Base-by-base conservation (phyloP, 768 basidiomycete genomes). In the Lyophyllum atratum region DNA sequence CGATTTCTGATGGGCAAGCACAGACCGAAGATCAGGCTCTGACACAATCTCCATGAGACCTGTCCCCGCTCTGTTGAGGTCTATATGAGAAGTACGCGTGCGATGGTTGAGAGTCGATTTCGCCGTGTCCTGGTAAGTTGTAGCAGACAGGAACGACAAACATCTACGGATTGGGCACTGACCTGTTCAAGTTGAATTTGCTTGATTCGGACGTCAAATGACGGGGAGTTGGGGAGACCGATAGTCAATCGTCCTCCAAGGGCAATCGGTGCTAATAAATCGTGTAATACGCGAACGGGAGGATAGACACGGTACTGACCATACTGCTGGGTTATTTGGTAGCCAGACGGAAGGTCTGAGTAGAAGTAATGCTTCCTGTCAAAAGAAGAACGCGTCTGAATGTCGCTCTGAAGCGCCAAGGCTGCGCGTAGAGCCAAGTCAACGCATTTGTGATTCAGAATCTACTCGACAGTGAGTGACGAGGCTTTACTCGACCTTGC, bases 301-400 rank as follows among this genome's bases (percentile, higher is more conserved):
- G 37, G 55, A 57, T 37, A 17, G 29, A 45, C 19, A 50, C 10
- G 47, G 50, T 54, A 67, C 64, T 61, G 58, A 93, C 93, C 84
- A 71, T 98, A 97, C 60, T 93, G 90, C 68, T 98, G 95, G 0
- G 95, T 99, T 59, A 99, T 96, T 73, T 99, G 97, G 72, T 95
- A 98, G 0, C 96, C 96, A 4, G 89, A 80, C 0, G 97, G 95
- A 33, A 97, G 80, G 71, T 98, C 97, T 4, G 92, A 83, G 67
- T 99, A 98, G 71, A 98, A 98, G 70, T 99, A 99, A 70, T 98
- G 97, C 69, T 99, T 99, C 62, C 97, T 80, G 72, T 98, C 97
- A 64, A 98, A 98, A 0, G 91, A 81, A 0, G 93, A 96, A 19
- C 80, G 78, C 0, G 62, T 61, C 60, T 91, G 91, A 49, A 96